A percentile compares a stretch with the other conserved stretches of the same genome.
phyloP scores from a whole-genome alignment of 495 filamentous ascomycete genomes.

The Neurospora sp. region DNA sequence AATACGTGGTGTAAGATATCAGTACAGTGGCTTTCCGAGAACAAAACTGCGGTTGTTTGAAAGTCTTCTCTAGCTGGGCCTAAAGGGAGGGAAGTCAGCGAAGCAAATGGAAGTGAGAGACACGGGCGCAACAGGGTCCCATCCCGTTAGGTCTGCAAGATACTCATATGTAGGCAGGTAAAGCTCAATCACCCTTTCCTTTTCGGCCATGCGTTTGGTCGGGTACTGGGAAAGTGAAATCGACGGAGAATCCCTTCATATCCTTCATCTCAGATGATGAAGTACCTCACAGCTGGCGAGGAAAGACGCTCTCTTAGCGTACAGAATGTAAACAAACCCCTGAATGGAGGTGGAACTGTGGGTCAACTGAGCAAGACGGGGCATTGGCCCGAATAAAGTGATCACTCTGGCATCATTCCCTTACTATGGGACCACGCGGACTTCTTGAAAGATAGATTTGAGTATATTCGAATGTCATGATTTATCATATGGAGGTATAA shows the following conservation, averaged over 20 bases:
- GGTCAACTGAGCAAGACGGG: background rate
- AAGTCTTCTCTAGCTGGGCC: background rate
- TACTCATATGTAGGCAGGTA: background rate
- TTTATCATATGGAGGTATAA: too few relatives aligned
- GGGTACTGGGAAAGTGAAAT: too few relatives aligned
- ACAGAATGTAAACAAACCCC: background rate
- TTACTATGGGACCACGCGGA: background rate
- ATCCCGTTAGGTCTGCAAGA: background rate
- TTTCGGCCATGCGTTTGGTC: too few relatives aligned
- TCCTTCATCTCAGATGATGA: too few relatives aligned
- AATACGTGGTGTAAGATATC: background rate
- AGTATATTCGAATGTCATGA: too few relatives aligned
- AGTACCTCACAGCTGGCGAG: background rate
- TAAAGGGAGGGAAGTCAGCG: too few relatives aligned
- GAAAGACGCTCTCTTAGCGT: background rate
- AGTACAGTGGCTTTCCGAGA: background rate
- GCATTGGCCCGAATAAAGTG: background rate
- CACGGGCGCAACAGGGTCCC: background rate
- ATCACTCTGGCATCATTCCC: background rate
- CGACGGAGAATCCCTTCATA: background rate
- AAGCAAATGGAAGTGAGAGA: too few relatives aligned
- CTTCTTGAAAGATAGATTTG: background rate
- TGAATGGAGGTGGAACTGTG: background rate
- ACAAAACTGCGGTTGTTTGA: background rate
- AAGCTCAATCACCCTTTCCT: background rate